Evolutionary conservation across 805 yeast species (phyloP).

Genomic region (Zygoascus biomembranicola): DNA sequence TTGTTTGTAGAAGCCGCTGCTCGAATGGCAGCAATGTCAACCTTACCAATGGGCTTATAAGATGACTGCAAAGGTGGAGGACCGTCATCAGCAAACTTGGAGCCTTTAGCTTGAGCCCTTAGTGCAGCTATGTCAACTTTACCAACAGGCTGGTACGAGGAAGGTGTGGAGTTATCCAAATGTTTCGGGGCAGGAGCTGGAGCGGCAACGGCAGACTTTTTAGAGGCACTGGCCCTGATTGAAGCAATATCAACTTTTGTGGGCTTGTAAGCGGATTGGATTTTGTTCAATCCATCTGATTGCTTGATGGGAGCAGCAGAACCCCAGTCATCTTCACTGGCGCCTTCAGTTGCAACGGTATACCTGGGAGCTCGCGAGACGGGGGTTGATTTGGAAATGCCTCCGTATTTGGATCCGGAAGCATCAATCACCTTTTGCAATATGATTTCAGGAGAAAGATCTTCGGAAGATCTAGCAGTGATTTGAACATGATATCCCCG

Average conservation of each 20-base stretch:
- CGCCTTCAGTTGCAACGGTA: constrained; percentile 27
- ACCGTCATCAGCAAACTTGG: constrained; percentile 30
- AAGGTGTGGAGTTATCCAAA: constrained; percentile 3
- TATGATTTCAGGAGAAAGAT: constrained; percentile 71
- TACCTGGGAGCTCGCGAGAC: constrained; percentile 29
- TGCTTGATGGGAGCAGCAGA: constrained; percentile 42
- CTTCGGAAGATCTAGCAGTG: constrained; percentile 92
- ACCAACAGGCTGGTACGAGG: constrained; percentile 51
- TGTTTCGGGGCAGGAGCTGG: constrained; percentile 8
- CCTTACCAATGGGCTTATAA: constrained; percentile 57
- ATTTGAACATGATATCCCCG: constrained; percentile 89
- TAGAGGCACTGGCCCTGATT: constrained; percentile 37
- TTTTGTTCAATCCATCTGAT: constrained; percentile 26
- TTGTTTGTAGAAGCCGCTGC: constrained; percentile 21
- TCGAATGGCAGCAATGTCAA: constrained; percentile 40
- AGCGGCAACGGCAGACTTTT: constrained; percentile 18
- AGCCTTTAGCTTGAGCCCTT: constrained; percentile 29
- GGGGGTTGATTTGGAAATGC: constrained; percentile 34
- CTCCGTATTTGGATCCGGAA: constrained; percentile 84
- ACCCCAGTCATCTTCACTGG: constrained; percentile 62
- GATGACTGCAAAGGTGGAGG: constrained; percentile 35
- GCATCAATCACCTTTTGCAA: constrained; percentile 75
- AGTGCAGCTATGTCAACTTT: constrained; percentile 44
- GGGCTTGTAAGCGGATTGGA: constrained; percentile 59
- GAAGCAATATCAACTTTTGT: constrained; percentile 53